Evolutionary conservation across 1,139 yeast species (phyloP), one percentile per base, ranked within the genome.

Genomic region (Lodderomyces theae): DNA sequence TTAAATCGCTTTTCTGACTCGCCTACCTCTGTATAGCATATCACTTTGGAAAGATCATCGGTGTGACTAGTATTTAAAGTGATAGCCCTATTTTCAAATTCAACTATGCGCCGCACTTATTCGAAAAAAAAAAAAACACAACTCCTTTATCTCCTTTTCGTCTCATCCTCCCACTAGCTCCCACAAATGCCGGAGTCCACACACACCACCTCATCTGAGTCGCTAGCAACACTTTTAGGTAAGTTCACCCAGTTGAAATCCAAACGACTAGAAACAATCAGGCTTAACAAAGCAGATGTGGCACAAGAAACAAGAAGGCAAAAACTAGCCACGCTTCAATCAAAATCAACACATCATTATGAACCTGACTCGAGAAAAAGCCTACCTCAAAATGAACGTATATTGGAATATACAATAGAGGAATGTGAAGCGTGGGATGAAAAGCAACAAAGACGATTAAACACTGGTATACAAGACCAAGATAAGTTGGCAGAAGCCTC

Each of bases 391-490:
- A 12, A 30, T 19, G 17, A 28, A 12, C 29, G 30, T 11, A 41
- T 22, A 10, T 17, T 42, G 28, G 41, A 43, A 21, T 86, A 85
- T 66, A 74, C 87, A 0, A 74, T 85, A 2, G 82, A 79, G 42
- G 86, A 87, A 41, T 74, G 80, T 41, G 87, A 82, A 50, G 66
- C 69, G 41, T 86, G 94, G 92, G 77, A 77, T 21, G 63, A 60
- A 29, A 72, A 67, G 46, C 60, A 63, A 39, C 34, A 34, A 18
- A 37, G 33, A 34, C 58, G 56, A 28, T 51, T 48, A 22, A 18
- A 37, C 11, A 42, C 40, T 8, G 64, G 61, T 2, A 53, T 53
- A 40, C 69, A 68, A 38, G 78, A 79, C 52, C 72, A 66, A 48
- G 61, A 69, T 34, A 72, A 74, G 31, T 56, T 82, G 32, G 88